A percentile compares a stretch with the other conserved stretches of the same genome.
Evolutionary conservation across 192 early-diverging fungal genomes (phyloP).

Genomic region (Coemansia furcata): DNA sequence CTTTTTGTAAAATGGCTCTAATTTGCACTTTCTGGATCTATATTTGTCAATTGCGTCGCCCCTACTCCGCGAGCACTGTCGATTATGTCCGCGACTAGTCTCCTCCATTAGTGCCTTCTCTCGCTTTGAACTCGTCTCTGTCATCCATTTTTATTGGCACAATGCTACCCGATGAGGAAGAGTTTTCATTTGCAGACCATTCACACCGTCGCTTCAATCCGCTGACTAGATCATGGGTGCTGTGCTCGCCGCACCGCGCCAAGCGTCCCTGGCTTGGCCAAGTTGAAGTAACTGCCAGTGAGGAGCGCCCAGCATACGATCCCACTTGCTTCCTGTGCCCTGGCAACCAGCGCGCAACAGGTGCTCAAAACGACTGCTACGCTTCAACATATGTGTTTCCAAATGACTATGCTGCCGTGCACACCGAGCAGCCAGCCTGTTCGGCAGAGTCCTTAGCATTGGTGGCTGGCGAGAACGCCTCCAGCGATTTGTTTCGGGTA

Average conservation of each 20-base stretch:
- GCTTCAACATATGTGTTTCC: constrained; percentile 77
- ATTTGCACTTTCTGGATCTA: not conserved
- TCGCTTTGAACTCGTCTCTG: not conserved
- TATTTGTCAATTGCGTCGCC: too few relatives aligned
- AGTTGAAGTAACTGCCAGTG: constrained; percentile 53
- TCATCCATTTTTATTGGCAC: not conserved
- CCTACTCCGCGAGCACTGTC: not conserved
- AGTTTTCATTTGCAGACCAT: constrained; percentile 50
- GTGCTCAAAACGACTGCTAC: constrained; percentile 76
- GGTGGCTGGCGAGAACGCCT: constrained; percentile 16
- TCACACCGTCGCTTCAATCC: constrained; percentile 89
- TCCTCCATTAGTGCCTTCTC: not conserved
- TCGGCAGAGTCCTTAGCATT: constrained; percentile 7
- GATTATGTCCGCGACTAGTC: not conserved
- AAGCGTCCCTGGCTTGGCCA: constrained; percentile 91
- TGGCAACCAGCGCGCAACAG: constrained; percentile 75
- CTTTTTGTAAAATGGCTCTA: constrained; percentile 67
- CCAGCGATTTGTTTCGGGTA: constrained; percentile 54
- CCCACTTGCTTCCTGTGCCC: constrained; percentile 85
- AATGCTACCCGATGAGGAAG: constrained; percentile 4
- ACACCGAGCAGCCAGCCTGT: constrained; percentile 54
- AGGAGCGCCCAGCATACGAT: constrained; percentile 64
- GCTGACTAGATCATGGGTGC: constrained; percentile 86
- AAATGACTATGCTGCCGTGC: constrained; percentile 94
- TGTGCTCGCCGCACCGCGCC: constrained; percentile 95